Evolutionary conservation across 371 early-diverging fungal species (phyloP), one percentile per base, ranked within the genome.

Genomic region (Choanephora cucurbitarum): DNA sequence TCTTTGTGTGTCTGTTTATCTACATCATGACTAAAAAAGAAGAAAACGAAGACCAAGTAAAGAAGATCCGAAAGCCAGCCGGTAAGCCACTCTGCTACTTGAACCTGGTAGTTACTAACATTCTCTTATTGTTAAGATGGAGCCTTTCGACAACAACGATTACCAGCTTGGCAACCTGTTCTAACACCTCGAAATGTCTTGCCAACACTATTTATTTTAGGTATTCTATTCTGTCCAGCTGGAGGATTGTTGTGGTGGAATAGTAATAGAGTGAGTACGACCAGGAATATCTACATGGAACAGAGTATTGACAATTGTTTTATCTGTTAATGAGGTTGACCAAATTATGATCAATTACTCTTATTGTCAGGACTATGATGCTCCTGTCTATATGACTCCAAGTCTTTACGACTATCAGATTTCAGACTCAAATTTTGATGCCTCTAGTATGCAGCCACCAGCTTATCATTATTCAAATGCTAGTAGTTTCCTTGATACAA

Each of bases 161-260:
- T 98, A 66, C 94, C 93, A 68, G 94, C 97, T 9, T 98, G 97
- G 97, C 97, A 97, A 72, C 99, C 99, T 0, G 88, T 98, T 21
- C 81, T 98, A 45, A 98, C 96, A 7, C 98, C 99, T 33, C 90
- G 91, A 60, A 89, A 88, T 47, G 98, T 96, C 9, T 67, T 97
- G 21, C 97, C 97, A 9, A 89, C 93, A 21, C 86, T 97, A 57
- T 91, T 96, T 65, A 70, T 92, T 46, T 72, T 98, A 49, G 99
- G 97, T 10, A 83, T 91, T 18, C 73, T 96, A 31, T 97, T 97
- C 71, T 88, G 95, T 23, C 96, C 98, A 3, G 70, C 95, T 23
- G 98, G 98, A 42, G 92, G 90, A 22, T 64, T 91, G 44, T 70
- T 93, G 11, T 77, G 87, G 49, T 89, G 87, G 83, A 85, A 84